Evolutionary conservation across 2,329 filamentous ascomycete species (phyloP), one percentile per base, ranked within the genome.

Genomic region (Fusarium sp.): DNA sequence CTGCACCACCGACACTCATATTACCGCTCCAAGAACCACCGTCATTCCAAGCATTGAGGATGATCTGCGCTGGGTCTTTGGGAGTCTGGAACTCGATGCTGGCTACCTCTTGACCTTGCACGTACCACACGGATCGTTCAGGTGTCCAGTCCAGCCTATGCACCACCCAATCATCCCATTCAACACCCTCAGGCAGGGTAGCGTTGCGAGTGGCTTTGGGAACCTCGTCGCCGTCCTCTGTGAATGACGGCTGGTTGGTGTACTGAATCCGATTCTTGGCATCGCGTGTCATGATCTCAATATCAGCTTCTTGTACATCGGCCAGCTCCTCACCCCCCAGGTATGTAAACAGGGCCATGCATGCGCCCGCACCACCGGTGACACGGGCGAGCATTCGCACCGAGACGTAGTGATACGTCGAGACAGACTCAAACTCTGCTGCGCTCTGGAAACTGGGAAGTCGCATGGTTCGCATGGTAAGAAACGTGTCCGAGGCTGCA

Each of bases 11-110:
- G 7, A 81, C 72, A 7, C 74, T 81, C 88, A 90, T 89, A 52
- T 86, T 84, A 13, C 87, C 87, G 44, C 83, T 84, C 87, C 87
- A 90, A 47, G 78, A 77, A 6, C 87, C 86, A 20, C 87, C 87
- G 63, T 89, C 83, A 56, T 85, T 85, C 87, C 87, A 90, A 47
- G 86, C 81, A 70, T 89, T 90, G 70, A 90, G 78, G 30, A 87
- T 82, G 48, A 90, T 75, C 53, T 82, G 81, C 35, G 83, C 83
- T 6, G 83, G 78, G 49, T 86, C 83, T 24, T 80, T 78, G 0
- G 88, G 87, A 15, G 85, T 83, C 59, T 87, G 85, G 70, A 87
- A 87, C 5, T 79, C 79, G 67, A 87, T 88, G 22, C 79, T 82
- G 3, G 85, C 83, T 3, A 84, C 79, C 69, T 85, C 76, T 37